A percentile compares a stretch with the other conserved stretches of the same genome.
Evolutionary conservation across 306 rosid genomes (phyloP).

Genomic region (Alnus glutinosa): DNA sequence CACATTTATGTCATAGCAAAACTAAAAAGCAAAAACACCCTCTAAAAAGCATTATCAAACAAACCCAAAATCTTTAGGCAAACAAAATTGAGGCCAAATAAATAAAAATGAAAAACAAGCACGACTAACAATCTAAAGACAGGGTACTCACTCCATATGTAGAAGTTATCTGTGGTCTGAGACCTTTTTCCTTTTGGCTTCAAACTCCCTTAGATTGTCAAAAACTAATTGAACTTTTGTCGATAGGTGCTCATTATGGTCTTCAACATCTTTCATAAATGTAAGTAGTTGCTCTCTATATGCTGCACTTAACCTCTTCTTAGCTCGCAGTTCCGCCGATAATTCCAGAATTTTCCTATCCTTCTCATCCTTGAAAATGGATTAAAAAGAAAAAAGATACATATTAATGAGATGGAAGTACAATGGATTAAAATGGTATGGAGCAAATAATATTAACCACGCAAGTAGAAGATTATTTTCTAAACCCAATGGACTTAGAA

Average conservation of each 20-base stretch:
- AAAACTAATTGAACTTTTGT: conserved; percentile 21
- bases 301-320: conserved; percentile 30
- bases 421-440: neutral
- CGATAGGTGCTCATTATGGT: conserved; percentile 21
- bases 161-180: neutral
- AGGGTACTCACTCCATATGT: conserved; percentile 3
- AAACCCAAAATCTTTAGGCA: neutral
- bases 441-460: neutral
- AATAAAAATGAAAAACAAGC: neutral
- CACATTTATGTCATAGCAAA: too few species aligned
- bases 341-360: conserved; percentile 36
- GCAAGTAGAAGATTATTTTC: neutral
- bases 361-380: conserved; percentile 29
- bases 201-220: conserved; percentile 24
- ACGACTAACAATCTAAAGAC: neutral
- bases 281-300: conserved; percentile 27
- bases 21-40: too few species aligned
- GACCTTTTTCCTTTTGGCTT: conserved; percentile 13
- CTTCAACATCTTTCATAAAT: conserved; percentile 30
- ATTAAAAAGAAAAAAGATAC: neutral
- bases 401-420: neutral
- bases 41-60: too few species aligned
- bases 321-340: conserved; percentile 27
- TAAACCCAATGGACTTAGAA: neutral
- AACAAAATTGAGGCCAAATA: conserved; percentile 5